Evolutionary conservation across 2,329 filamentous ascomycete species (phyloP).

Genomic region (Aspergillus pseudoviridinutans): DNA sequence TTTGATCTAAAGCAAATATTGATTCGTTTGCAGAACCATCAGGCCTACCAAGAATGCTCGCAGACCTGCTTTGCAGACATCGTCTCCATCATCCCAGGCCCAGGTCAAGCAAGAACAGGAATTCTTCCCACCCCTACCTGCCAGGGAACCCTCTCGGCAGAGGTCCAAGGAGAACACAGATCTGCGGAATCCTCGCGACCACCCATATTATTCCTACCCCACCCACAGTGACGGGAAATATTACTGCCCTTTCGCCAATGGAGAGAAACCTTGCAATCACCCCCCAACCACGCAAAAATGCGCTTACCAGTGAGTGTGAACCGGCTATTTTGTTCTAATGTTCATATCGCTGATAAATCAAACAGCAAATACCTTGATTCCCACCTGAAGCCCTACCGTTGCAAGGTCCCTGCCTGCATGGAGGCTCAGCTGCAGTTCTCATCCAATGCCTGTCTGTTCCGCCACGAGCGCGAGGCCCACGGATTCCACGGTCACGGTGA

Average conservation of each 20-base stretch:
- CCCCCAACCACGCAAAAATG: conserved; percentile 95
- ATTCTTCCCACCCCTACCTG: conserved; percentile 33
- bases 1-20: background rate
- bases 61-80: conserved; percentile 32
- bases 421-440: conserved; percentile 89
- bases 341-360: conserved; percentile 15
- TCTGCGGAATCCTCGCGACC: conserved; percentile 38
- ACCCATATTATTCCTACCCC: conserved; percentile 40
- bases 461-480: conserved; percentile 93
- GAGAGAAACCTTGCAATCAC: conserved; percentile 72
- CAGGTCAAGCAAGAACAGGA: conserved; percentile 35
- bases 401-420: conserved; percentile 79
- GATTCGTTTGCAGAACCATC: conserved; percentile 31
- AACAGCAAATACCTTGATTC: conserved; percentile 93
- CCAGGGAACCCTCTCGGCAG: conserved; percentile 30
- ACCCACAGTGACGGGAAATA: conserved; percentile 69
- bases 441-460: conserved; percentile 88
- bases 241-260: conserved; percentile 80
- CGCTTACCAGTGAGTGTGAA: conserved; percentile 86
- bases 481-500: conserved; percentile 93
- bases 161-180: conserved; percentile 38
- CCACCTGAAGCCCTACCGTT: conserved; percentile 92
- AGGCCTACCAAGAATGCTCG: conserved; percentile 36
- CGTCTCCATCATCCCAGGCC: conserved; percentile 27
- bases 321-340: conserved; percentile 4